Percentiles rank a stretch among this genome's conserved stretches.
Conservation (phyloP, 148 eudicot genomes). For the Rhododendron ovatum region DNA sequence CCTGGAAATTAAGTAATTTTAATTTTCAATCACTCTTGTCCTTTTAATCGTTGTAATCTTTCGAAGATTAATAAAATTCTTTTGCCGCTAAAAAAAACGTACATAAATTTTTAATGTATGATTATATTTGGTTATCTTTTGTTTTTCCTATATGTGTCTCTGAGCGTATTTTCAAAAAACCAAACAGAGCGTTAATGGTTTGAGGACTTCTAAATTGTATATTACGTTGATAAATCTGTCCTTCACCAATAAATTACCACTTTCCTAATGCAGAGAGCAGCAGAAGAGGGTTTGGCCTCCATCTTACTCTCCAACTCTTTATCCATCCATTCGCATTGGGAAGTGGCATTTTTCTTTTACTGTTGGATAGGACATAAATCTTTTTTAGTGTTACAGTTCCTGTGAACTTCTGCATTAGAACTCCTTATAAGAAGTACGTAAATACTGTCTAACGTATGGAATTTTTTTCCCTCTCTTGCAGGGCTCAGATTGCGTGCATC, state of each 20-base stretch:
- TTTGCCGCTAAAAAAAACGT: too few relatives aligned
- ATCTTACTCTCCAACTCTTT: background rate
- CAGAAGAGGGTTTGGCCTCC: background rate
- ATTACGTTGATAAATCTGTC: background rate
- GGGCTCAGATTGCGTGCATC: slow-evolving; percentile 90
- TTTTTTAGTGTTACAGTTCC: background rate
- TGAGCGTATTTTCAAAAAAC: background rate
- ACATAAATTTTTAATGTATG: too few relatives aligned
- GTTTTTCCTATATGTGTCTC: background rate
- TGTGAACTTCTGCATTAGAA: background rate
- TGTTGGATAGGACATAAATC: background rate
- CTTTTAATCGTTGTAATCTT: too few relatives aligned
- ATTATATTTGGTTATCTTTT: background rate
- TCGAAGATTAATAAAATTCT: too few relatives aligned
- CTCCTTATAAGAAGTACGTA: background rate
- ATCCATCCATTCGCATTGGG: background rate
- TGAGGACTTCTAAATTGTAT: background rate
- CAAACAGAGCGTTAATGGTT: background rate
- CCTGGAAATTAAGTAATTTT: too few relatives aligned
- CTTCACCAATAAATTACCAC: background rate
- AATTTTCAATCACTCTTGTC: too few relatives aligned
- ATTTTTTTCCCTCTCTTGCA: slow-evolving; percentile 14
- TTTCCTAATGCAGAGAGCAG: background rate
- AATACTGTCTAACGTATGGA: background rate
- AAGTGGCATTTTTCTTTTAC: background rate